Evolutionary conservation across 768 basidiomycete genomes (phyloP).

Genomic region (Leucosporidium creatinivorum): DNA sequence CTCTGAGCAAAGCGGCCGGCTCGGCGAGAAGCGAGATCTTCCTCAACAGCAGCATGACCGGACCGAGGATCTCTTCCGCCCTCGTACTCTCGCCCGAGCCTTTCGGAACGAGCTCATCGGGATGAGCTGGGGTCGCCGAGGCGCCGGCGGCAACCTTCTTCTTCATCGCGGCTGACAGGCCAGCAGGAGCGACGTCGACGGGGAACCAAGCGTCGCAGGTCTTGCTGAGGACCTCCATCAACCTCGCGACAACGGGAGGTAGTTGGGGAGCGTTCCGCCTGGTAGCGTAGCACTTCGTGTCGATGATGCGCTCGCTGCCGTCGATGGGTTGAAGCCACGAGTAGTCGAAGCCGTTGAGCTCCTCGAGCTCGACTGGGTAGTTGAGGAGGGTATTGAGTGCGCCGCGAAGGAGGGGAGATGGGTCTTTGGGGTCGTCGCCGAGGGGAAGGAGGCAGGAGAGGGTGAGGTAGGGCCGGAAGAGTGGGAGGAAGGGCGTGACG

Average conservation of each 20-base stretch:
- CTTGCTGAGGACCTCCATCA: conserved; percentile 16
- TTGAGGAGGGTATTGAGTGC: conserved; percentile 29
- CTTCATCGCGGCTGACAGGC: not conserved
- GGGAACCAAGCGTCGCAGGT: conserved; percentile 27
- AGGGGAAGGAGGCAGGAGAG: conserved; percentile 18
- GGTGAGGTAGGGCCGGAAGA: conserved; percentile 28
- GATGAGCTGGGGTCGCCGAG: conserved; percentile 1
- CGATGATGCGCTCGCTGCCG: not conserved
- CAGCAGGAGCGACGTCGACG: conserved; percentile 5
- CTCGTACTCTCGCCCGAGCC: conserved; percentile 36
- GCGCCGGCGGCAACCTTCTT: not conserved
- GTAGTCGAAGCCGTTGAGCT: conserved; percentile 22
- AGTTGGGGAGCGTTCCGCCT: not conserved
- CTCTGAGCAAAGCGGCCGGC: conserved; percentile 53
- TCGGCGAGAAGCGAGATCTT: conserved; percentile 55
- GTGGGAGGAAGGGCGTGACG: conserved; percentile 20
- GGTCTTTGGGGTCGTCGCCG: conserved; percentile 9
- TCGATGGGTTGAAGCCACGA: conserved; percentile 29
- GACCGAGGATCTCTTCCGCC: conserved; percentile 70
- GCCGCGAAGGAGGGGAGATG: conserved; percentile 13
- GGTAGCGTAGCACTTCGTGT: not conserved
- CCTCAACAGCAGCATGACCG: conserved; percentile 66
- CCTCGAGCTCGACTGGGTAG: conserved; percentile 31
- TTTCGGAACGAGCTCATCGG: conserved; percentile 26
- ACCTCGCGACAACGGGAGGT: not conserved